phyloP scores from a whole-genome alignment of 805 yeast species.

The Yarrowia sp. region DNA sequence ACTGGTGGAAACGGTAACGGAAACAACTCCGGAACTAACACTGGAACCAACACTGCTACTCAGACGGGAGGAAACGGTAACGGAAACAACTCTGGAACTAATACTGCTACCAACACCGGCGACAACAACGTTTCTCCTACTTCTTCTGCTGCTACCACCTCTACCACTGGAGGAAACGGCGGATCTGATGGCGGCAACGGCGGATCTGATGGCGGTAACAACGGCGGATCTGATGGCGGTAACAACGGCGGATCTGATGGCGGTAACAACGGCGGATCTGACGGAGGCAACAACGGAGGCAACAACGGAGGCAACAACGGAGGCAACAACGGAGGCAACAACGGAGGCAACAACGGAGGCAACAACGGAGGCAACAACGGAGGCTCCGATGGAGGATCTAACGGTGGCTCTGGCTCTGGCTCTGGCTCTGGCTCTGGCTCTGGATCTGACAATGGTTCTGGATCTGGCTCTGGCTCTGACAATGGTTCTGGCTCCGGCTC shows the following conservation, averaged over 20 bases:
- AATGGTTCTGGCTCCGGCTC: no score
- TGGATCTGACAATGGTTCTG: no score
- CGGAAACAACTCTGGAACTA: no score
- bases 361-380: neutral
- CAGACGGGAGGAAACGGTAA: neutral
- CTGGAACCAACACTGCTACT: neutral
- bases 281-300: conserved; percentile 2
- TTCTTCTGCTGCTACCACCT: neutral
- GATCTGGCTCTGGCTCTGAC: no score
- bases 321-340: neutral
- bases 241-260: neutral
- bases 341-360: neutral
- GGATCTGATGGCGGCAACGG: neutral
- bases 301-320: neutral
- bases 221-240: neutral
- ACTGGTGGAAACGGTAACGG: no score
- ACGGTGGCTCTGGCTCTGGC: neutral
- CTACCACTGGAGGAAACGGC: neutral
- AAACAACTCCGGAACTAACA: neutral
- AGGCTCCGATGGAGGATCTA: neutral
- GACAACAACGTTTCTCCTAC: neutral
- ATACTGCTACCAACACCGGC: neutral
- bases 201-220: neutral
- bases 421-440: neutral
- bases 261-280: neutral